Evolutionary conservation across 164 flowering plant genomes (phyloP).

Genomic region (Macadamia tetraphylla): DNA sequence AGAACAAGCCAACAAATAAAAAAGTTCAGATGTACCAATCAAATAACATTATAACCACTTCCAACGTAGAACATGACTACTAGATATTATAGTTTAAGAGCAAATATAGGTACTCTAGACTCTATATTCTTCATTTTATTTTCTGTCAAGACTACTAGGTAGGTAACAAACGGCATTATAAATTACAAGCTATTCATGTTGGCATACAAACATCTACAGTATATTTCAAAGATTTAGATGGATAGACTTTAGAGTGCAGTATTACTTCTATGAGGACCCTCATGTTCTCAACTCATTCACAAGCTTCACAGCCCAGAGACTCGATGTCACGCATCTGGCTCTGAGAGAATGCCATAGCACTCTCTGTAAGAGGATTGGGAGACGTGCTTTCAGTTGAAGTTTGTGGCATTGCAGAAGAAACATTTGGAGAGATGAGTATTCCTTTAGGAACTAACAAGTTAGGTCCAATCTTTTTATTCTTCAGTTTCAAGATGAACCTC

Average conservation of each 20-base stretch:
- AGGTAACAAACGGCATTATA: neutral
- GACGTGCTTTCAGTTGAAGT: slow-evolving; percentile 26
- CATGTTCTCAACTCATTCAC: slow-evolving; percentile 53
- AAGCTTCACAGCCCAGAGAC: slow-evolving; percentile 50
- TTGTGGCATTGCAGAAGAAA: neutral
- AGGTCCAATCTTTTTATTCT: slow-evolving; percentile 16
- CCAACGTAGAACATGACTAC: too few species aligned
- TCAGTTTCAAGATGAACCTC: slow-evolving; percentile 20
- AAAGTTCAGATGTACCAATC: too few species aligned
- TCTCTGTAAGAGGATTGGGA: slow-evolving; percentile 34
- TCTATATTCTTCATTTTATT: too few species aligned
- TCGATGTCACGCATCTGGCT: slow-evolving; percentile 80
- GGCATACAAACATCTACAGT: slow-evolving; percentile 53
- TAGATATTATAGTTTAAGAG: too few species aligned
- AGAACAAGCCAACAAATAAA: too few species aligned
- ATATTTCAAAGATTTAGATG: slow-evolving; percentile 34
- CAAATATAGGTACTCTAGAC: too few species aligned
- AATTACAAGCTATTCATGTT: neutral
- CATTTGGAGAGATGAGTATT: slow-evolving; percentile 29
- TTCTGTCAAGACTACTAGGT: too few species aligned
- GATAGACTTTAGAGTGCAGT: slow-evolving; percentile 29
- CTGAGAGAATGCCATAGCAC: slow-evolving; percentile 73
- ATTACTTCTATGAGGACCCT: slow-evolving; percentile 50
- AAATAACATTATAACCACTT: too few species aligned
- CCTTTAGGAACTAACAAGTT: slow-evolving; percentile 21